A percentile compares a stretch with the other conserved stretches of the same genome.
Evolutionary conservation across 2,329 filamentous ascomycete species (phyloP).

Genomic region (Chaetomiaceae sp.): DNA sequence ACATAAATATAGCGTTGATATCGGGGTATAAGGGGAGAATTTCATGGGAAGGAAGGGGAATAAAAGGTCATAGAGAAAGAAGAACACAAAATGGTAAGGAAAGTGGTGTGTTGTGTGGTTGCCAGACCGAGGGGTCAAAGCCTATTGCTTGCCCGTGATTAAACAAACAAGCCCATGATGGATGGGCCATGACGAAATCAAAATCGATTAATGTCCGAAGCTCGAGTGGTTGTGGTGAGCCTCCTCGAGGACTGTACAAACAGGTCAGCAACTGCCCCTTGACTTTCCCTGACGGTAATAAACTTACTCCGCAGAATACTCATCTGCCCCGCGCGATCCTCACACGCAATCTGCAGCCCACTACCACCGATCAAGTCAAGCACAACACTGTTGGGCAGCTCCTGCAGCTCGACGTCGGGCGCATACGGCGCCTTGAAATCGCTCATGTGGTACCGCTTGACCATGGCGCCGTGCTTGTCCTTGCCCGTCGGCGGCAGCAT

Average conservation of each 20-base stretch:
- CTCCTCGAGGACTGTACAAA: slow-evolving; percentile 38
- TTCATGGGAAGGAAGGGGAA: slow-evolving; percentile 3
- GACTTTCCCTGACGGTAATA: neutral
- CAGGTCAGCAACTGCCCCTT: slow-evolving; percentile 27
- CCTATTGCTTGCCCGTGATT: neutral
- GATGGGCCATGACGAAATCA: neutral
- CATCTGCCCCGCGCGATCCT: slow-evolving; percentile 55
- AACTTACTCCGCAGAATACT: slow-evolving; percentile 51
- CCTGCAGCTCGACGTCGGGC: slow-evolving; percentile 87
- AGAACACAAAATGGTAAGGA: neutral
- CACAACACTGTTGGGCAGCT: slow-evolving; percentile 79
- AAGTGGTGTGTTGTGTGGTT: slow-evolving; percentile 8
- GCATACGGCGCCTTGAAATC: slow-evolving; percentile 77
- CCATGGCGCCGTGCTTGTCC: slow-evolving; percentile 45
- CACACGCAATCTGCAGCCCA: slow-evolving; percentile 60
- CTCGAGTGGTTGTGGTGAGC: slow-evolving; percentile 28
- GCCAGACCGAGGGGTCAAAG: slow-evolving; percentile 13
- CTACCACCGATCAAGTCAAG: slow-evolving; percentile 58
- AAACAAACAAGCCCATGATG: neutral
- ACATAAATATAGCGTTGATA: neutral
- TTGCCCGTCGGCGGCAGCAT: slow-evolving; percentile 36
- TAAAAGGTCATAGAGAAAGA: neutral
- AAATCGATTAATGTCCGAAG: slow-evolving; percentile 17
- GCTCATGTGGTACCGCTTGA: slow-evolving; percentile 78
- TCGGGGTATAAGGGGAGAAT: neutral